Evolutionary conservation across 441 rosid genomes (phyloP).

Genomic region (Populus hybrid): DNA sequence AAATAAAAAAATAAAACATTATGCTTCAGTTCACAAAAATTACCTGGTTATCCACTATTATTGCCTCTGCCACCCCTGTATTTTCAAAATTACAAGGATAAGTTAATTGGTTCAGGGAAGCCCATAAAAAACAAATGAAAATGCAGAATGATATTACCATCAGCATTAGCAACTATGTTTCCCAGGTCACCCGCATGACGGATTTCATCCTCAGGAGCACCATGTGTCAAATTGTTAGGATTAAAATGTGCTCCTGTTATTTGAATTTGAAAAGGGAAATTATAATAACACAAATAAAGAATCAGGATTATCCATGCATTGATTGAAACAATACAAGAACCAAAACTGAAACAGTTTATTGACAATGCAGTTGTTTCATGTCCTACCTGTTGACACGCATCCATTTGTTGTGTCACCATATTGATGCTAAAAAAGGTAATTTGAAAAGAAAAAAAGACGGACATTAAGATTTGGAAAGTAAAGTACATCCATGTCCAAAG

Average conservation of each 20-base stretch:
- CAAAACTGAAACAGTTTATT: constrained; percentile 1
- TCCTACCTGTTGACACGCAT: constrained; percentile 83
- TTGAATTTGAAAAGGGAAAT: neutral
- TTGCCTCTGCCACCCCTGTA: constrained; percentile 90
- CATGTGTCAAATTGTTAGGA: constrained; percentile 79
- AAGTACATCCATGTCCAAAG: constrained; percentile 5
- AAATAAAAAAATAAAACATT: neutral
- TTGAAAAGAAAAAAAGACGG: constrained; percentile 2
- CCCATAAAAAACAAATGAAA: constrained; percentile 1
- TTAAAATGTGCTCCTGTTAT: constrained; percentile 82
- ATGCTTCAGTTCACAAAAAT: neutral
- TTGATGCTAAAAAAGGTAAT: constrained; percentile 57
- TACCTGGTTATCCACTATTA: constrained; percentile 80
- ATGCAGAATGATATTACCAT: constrained; percentile 42
- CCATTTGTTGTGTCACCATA: constrained; percentile 97
- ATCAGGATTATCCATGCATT: neutral
- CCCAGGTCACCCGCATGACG: constrained; percentile 99
- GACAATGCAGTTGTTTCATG: constrained; percentile 7
- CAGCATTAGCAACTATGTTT: constrained; percentile 87
- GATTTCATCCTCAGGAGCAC: constrained; percentile 88
- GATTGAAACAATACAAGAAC: neutral
- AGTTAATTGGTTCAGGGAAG: neutral
- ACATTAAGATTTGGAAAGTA: neutral
- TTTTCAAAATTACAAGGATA: constrained; percentile 13
- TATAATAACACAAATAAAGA: neutral